These are phyloP conservation scores for Colletotrichum spinosum DNA, from an alignment of 2,329 filamentous ascomycete species.

Conservation along the genomic window DNA sequence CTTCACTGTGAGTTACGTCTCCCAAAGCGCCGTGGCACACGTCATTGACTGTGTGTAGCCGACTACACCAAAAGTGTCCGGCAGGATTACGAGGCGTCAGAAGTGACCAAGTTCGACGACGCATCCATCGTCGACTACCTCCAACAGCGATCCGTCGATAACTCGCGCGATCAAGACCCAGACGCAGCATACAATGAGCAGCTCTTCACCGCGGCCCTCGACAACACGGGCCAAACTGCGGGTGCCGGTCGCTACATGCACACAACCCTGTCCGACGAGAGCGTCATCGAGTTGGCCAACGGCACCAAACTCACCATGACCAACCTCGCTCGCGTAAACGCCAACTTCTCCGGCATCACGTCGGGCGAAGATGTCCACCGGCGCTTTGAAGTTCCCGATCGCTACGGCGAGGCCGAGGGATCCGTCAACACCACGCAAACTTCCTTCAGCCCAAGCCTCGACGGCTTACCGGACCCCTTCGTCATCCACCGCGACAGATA, in stretches of 20 bases:
- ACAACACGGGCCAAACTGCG: constrained; percentile 6
- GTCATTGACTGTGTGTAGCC: constrained; percentile 5
- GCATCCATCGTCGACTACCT: constrained; percentile 24
- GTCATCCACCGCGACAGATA: constrained; percentile 29
- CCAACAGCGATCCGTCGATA: constrained; percentile 34
- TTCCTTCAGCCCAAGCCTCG: constrained; percentile 3
- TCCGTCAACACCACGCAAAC: not conserved
- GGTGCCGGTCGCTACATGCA: constrained; percentile 7
- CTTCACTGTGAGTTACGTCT: constrained; percentile 16
- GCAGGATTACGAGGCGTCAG: constrained; percentile 19
- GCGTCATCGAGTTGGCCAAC: constrained; percentile 36
- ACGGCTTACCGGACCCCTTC: constrained; percentile 29
- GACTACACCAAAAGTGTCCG: constrained; percentile 30
- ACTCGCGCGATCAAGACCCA: constrained; percentile 37
- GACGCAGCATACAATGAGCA: constrained; percentile 38
- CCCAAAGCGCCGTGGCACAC: not conserved
- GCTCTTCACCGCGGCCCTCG: constrained; percentile 25
- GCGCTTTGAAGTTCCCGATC: constrained; percentile 25
- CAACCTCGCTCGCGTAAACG: constrained; percentile 23
- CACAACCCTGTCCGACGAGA: constrained; percentile 29
- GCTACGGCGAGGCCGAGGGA: not conserved
- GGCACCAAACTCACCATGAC: constrained; percentile 17
- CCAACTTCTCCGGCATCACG: constrained; percentile 31
- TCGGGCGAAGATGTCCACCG: constrained; percentile 30
- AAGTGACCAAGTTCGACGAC: constrained; percentile 24